Conservation (phyloP, 1,139 yeast species). For the Yamadazyma triangularis region DNA sequence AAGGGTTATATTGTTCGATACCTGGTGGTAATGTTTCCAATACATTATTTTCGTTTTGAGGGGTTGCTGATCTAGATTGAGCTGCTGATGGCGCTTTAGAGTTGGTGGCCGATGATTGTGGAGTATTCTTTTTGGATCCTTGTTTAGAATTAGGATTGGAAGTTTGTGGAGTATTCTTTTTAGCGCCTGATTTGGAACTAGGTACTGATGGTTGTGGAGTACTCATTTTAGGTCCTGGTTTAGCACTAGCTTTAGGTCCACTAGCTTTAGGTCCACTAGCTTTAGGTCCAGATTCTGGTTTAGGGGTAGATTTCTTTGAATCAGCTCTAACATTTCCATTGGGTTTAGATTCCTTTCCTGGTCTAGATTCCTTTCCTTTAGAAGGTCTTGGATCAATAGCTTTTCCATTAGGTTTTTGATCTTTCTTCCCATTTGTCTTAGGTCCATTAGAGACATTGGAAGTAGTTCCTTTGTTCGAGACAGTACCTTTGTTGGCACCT, state of each 20-base stretch:
- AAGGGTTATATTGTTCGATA: conserved; percentile 23
- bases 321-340: too few relatives aligned
- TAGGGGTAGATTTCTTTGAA: neutral
- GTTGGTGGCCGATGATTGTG: too few relatives aligned
- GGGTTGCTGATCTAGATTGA: conserved; percentile 5
- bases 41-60: neutral
- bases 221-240: too few relatives aligned
- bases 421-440: too few relatives aligned
- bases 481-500: neutral
- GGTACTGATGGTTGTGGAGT: neutral
- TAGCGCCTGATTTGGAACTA: neutral
- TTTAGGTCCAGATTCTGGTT: too few relatives aligned
- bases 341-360: too few relatives aligned
- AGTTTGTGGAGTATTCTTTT: neutral
- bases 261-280: neutral
- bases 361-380: too few relatives aligned
- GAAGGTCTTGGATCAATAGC: conserved; percentile 2
- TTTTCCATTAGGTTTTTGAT: conserved; percentile 1
- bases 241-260: neutral
- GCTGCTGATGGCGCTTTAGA: conserved; percentile 2
- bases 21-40: conserved; percentile 20
- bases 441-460: too few relatives aligned
- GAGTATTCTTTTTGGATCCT: too few relatives aligned
- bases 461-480: neutral
- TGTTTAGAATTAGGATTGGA: neutral